Evolutionary conservation across 2,329 filamentous ascomycete species (phyloP), one percentile per base, ranked within the genome.

Genomic region (Ophiosphaerella narmari): DNA sequence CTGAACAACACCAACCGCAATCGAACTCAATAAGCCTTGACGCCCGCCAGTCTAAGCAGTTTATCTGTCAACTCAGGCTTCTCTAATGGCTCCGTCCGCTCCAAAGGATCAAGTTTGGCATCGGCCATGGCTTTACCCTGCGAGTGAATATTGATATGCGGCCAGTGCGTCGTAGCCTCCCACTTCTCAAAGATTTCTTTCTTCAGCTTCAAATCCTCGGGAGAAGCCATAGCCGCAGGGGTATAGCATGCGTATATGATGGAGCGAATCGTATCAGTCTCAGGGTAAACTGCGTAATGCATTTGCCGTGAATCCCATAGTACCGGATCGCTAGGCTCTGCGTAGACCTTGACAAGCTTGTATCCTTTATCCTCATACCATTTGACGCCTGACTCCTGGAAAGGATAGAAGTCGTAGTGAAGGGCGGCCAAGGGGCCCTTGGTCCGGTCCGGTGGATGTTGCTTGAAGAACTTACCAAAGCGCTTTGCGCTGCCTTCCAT

Each of bases 281-380:
- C 37, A 2, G 58, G 54, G 29, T 56, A 52, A 16, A 53, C 47
- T 7, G 51, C 52, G 39, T 59, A 80, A 60, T 82, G 79, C 41
- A 80, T 74, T 4, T 76, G 76, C 4, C 79, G 66, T 4, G 74
- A 77, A 50, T 80, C 77, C 78, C 77, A 79, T 4, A 80, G 62
- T 4, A 79, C 68, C 45, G 78, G 62, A 53, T 78, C 76, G 4
- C 77, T 76, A 4, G 76, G 74, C 26, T 74, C 76, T 21, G 69
- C 63, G 46, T 67, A 65, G 12, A 78, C 63, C 63, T 78, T 78
- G 36, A 71, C 43, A 9, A 72, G 43, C 48, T 74, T 68, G 54
- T 70, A 75, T 2, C 76, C 76, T 3, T 64, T 63, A 2, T 71
- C 64, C 36, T 73, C 56, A 44, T 77, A 77, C 76, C 76, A 79